These are phyloP conservation scores for Neurospora crassa DNA, from an alignment of 2,329 filamentous ascomycete genomes.

Conservation along the genomic window DNA sequence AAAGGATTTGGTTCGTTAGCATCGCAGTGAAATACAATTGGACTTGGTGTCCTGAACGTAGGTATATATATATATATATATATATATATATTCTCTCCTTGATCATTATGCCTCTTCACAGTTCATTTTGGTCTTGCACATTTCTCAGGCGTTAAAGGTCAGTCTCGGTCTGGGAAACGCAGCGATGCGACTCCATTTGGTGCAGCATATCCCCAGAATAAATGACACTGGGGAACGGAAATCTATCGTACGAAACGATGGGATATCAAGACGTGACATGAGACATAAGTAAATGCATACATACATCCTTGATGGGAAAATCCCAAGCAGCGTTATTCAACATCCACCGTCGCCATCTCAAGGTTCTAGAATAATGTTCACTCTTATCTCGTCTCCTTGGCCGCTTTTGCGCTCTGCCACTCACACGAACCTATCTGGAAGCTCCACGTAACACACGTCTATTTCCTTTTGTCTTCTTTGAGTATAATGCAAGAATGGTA, in stretches of 20 bases:
- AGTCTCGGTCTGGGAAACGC: neutral
- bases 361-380: neutral
- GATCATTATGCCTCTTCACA: neutral
- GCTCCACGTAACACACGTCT: neutral
- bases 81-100: neutral
- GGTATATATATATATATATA: neutral
- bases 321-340: neutral
- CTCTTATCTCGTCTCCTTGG: neutral
- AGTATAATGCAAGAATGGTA: rapidly evolving
- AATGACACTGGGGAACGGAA: neutral
- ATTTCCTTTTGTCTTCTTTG: neutral
- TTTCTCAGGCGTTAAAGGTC: neutral
- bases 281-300: too few relatives aligned
- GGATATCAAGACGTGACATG: too few relatives aligned
- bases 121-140: neutral
- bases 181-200: neutral
- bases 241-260: neutral
- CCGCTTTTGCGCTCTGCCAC: neutral
- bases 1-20: neutral
- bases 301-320: too few relatives aligned
- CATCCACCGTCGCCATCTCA: neutral
- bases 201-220: neutral
- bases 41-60: neutral
- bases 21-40: neutral
- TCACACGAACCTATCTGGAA: neutral